Base-by-base conservation (phyloP, 345 rosid species). In the Eucalyptus marginata region DNA sequence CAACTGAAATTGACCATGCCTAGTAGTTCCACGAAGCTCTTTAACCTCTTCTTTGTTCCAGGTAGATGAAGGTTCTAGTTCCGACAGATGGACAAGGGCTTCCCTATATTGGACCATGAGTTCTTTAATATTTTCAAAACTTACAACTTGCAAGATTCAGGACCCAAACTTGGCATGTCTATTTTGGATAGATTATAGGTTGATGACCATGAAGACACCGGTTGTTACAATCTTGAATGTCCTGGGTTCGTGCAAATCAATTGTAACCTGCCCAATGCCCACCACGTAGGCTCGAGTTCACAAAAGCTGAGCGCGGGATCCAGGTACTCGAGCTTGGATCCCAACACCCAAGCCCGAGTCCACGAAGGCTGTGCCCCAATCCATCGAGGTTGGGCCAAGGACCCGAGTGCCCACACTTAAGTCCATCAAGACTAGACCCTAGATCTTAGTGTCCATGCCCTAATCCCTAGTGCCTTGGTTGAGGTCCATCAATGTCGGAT, bases 151-250 rank as follows among this genome's bases (percentile, higher is more conserved):
- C 64, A 58, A 58, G 64, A 58, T 24, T 58, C 64, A 10, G 29
- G 64, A 58, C 64, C 29, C 27, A 10, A 58, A 58, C 13, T 24
- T 58, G 29, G 29, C 64, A 10, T 24, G 64, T 58, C 64, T 58
- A 58, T 58, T 58, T 58, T 58, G 13, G 64, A 58, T 24, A 25
- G 29, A 12, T 31, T 24, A 52, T 68, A 90, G 92, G 50, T 62
- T 16, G 93, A 93, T 89, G 88, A 10, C 29, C 29, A 58, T 58
- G 5, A 58, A 58, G 29, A 58, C 64, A 58, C 64, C 29, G 29
- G 93, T n/a, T 92, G 93, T 88, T 90, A 89, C 90, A 90, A 92
- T 90, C 90, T 92, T 25, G n/a, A 47, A 0, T 92, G 95, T 88
- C 88, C 92, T 31, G 94, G 64, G 64, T 58, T 25, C 1, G 29